Percentiles rank a stretch among this genome's conserved stretches.
Evolutionary conservation across 805 yeast species (phyloP).

Genomic region (Candida tibetensis): DNA sequence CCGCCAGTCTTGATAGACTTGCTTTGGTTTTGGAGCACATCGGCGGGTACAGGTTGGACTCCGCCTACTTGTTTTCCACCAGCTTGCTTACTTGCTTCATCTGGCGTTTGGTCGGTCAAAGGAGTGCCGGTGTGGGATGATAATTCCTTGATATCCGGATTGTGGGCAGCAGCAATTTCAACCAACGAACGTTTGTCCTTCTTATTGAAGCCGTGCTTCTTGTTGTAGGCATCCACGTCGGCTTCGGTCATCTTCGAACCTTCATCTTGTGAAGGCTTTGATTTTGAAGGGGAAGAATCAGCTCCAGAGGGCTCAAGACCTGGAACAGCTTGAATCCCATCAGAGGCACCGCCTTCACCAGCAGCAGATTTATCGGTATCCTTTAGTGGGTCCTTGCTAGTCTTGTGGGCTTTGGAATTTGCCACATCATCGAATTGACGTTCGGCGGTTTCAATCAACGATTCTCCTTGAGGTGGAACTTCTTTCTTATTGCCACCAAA

Average conservation of each 20-base stretch:
- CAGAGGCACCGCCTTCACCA: slow-evolving; percentile 2
- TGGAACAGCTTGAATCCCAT: slow-evolving; percentile 18
- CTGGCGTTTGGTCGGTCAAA: slow-evolving; percentile 8
- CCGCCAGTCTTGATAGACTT: slow-evolving; percentile 15
- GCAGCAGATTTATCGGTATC: background rate
- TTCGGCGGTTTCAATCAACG: slow-evolving; percentile 21
- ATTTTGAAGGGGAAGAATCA: slow-evolving; percentile 1
- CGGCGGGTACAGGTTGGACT: slow-evolving; percentile 14
- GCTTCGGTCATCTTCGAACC: slow-evolving; percentile 17
- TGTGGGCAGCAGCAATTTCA: slow-evolving; percentile 26
- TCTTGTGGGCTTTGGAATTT: slow-evolving; percentile 11
- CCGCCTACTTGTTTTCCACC: slow-evolving; percentile 3
- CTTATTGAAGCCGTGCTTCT: slow-evolving; percentile 21
- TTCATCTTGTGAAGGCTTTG: slow-evolving; percentile 1
- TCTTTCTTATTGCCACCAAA: background rate
- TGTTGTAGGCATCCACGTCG: slow-evolving; percentile 26
- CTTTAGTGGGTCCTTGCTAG: slow-evolving; percentile 2
- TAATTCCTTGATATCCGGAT: slow-evolving; percentile 14
- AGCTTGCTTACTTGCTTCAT: slow-evolving; percentile 1
- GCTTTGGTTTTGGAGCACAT: slow-evolving; percentile 9
- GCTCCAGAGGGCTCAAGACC: slow-evolving; percentile 16
- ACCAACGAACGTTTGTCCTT: slow-evolving; percentile 23
- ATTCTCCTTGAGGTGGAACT: slow-evolving; percentile 10
- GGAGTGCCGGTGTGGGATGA: slow-evolving; percentile 13
- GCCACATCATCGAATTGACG: slow-evolving; percentile 14